Evolutionary conservation across 106 monocot genomes (phyloP).

Genomic region (Vanilla planifolia): DNA sequence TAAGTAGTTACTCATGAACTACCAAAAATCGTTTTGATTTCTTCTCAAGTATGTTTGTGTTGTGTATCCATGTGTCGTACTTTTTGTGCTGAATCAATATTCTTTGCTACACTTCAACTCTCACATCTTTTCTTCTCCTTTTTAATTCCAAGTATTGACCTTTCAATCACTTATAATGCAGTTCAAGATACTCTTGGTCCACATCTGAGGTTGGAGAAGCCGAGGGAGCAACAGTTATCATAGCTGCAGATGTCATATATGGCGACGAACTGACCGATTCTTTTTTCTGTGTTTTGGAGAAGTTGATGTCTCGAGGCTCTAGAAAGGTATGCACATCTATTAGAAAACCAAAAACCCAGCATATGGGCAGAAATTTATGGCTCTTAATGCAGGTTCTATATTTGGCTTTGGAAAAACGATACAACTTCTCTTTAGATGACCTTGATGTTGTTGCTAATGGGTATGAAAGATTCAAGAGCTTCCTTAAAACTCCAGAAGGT

Average conservation of each 20-base stretch:
- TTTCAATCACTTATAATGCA: slow-evolving; percentile 15
- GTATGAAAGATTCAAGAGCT: slow-evolving; percentile 68
- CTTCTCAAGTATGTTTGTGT: too few relatives aligned
- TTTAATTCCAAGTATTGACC: not conserved
- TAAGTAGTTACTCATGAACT: too few relatives aligned
- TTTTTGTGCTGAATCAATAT: too few relatives aligned
- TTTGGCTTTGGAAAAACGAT: slow-evolving; percentile 90
- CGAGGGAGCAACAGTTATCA: slow-evolving; percentile 47
- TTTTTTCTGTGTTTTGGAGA: slow-evolving; percentile 50
- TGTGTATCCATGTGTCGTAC: too few relatives aligned
- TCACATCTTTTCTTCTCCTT: too few relatives aligned
- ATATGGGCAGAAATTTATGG: too few relatives aligned
- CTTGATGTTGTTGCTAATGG: slow-evolving; percentile 92
- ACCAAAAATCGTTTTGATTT: too few relatives aligned
- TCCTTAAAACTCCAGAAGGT: slow-evolving; percentile 45
- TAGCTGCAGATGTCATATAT: slow-evolving; percentile 96
- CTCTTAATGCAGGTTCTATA: slow-evolving; percentile 53
- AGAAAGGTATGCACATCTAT: too few relatives aligned
- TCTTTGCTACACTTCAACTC: too few relatives aligned
- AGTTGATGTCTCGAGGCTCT: slow-evolving; percentile 65
- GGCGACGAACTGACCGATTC: slow-evolving; percentile 69
- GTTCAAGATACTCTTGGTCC: slow-evolving; percentile 57
- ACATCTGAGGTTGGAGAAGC: slow-evolving; percentile 56
- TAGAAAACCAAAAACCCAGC: not conserved
- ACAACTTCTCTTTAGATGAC: slow-evolving; percentile 80